Conservation (phyloP, 2,329 filamentous ascomycete species). For the Calonectria hongkongensis region DNA sequence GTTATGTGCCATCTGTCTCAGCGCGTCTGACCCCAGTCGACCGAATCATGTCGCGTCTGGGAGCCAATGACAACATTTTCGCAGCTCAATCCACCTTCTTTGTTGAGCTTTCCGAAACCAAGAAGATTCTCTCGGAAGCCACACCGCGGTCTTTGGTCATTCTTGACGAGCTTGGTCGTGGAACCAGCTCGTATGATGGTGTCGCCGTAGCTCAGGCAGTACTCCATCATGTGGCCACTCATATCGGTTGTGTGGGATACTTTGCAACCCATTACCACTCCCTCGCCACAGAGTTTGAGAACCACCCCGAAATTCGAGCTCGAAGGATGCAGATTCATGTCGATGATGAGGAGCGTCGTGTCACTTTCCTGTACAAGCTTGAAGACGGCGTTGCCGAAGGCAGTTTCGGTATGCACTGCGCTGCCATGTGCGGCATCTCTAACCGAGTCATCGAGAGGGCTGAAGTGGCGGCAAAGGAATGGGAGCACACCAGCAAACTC, state of each 20-base stretch:
- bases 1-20: slow-evolving; percentile 88
- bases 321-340: slow-evolving; percentile 97
- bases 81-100: slow-evolving; percentile 99
- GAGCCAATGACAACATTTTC: slow-evolving; percentile 99
- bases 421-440: slow-evolving; percentile 97
- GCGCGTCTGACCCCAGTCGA: slow-evolving; percentile 93
- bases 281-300: slow-evolving; percentile 91
- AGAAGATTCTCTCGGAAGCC: slow-evolving; percentile 97
- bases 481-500: slow-evolving; percentile 95
- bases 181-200: slow-evolving; percentile 96
- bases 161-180: slow-evolving; percentile 95
- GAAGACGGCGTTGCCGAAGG: slow-evolving; percentile 96
- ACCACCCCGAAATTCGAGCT: slow-evolving; percentile 89
- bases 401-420: slow-evolving; percentile 99
- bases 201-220: slow-evolving; percentile 98
- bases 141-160: slow-evolving; percentile 96
- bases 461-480: slow-evolving; percentile 90
- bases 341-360: slow-evolving; percentile 86
- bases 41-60: slow-evolving; percentile 98
- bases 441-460: slow-evolving; percentile 88
- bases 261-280: slow-evolving; percentile 99
- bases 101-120: slow-evolving; percentile 96
- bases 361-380: slow-evolving; percentile 97
- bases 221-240: slow-evolving; percentile 94
- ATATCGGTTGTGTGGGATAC: slow-evolving; percentile 95